These are phyloP conservation scores for Citrus australasica DNA, from an alignment of 345 rosid species.

Conservation along the genomic window DNA sequence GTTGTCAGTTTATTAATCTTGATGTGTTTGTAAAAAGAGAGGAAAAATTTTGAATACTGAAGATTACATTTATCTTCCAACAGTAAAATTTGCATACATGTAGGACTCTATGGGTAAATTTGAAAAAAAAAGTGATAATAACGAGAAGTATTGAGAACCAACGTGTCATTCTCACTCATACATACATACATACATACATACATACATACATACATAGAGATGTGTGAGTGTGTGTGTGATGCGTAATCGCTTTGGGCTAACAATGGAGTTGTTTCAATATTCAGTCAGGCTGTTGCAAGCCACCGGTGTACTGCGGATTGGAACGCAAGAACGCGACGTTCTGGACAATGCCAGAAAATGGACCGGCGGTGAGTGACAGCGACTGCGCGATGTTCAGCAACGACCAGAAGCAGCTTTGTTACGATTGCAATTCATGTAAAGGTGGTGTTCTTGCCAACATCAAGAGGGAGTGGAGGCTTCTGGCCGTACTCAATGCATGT, in stretches of 20 bases:
- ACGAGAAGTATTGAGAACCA: too few relatives aligned
- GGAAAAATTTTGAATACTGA: too few relatives aligned
- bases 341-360: not conserved
- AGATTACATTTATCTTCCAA: too few relatives aligned
- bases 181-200: too few relatives aligned
- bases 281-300: conserved; percentile 36
- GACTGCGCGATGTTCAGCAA: conserved; percentile 29
- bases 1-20: too few relatives aligned
- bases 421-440: conserved; percentile 31
- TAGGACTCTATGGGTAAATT: too few relatives aligned
- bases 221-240: too few relatives aligned
- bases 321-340: conserved; percentile 14
- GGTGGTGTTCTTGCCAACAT: conserved; percentile 12
- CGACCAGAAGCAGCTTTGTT: conserved; percentile 18
- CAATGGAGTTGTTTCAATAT: not conserved
- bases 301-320: conserved; percentile 20
- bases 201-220: too few relatives aligned
- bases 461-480: not conserved
- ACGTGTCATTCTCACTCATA: too few relatives aligned
- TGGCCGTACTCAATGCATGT: not conserved
- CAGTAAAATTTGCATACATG: too few relatives aligned
- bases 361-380: not conserved
- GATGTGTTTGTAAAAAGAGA: too few relatives aligned
- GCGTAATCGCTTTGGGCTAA: not conserved
- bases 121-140: too few relatives aligned